These are phyloP conservation scores for Melanomma pulvis-pyrius DNA, from an alignment of 495 filamentous ascomycete species.

Conservation along the genomic window DNA sequence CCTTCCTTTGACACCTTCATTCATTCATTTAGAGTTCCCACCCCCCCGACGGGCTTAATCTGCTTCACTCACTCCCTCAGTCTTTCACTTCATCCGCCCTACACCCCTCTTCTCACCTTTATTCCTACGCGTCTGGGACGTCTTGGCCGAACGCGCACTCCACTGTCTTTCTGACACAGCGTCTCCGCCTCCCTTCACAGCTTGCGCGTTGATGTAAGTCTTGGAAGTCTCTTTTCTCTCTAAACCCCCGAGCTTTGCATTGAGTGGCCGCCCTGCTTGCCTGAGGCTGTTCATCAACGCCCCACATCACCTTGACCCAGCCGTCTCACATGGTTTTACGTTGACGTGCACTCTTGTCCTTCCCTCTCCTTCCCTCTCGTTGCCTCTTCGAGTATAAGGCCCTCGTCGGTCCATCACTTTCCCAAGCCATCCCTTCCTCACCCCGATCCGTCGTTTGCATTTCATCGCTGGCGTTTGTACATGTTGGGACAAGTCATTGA, in stretches of 20 bases:
- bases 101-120: constrained; percentile 14
- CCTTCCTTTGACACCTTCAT: constrained; percentile 17
- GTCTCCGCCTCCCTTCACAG: constrained; percentile 18
- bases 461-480: background rate
- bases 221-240: constrained; percentile 9
- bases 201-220: constrained; percentile 38
- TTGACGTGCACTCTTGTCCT: background rate
- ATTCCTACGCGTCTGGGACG: constrained; percentile 32
- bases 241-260: constrained; percentile 2
- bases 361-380: constrained; percentile 5
- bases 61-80: constrained; percentile 11
- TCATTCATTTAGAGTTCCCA: constrained; percentile 33
- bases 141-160: constrained; percentile 28
- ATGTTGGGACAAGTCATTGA: constrained; percentile 13
- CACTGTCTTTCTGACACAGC: background rate
- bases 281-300: constrained; percentile 8
- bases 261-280: constrained; percentile 6
- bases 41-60: background rate
- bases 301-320: background rate
- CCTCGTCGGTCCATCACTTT: background rate
- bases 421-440: background rate
- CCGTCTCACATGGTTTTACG: constrained; percentile 2
- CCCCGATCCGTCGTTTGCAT: background rate
- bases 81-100: constrained; percentile 15
- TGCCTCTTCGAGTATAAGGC: background rate